Evolutionary conservation across 768 basidiomycete species (phyloP), one percentile per base, ranked within the genome.

Genomic region (Leccinellum rugosiceps): DNA sequence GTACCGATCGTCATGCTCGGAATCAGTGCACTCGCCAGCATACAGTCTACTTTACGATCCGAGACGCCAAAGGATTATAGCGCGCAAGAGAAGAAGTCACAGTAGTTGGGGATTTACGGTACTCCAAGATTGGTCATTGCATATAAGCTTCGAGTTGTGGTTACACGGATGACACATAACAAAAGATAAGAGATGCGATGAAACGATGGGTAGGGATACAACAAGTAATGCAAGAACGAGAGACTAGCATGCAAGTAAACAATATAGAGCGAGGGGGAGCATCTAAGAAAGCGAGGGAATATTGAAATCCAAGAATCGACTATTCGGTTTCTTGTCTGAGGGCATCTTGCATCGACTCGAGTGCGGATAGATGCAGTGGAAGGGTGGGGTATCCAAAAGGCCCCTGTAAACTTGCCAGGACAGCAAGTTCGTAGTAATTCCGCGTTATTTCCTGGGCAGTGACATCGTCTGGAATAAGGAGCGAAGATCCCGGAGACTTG

Each of bases 291-390:
- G 58, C 28, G 50, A 53, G 31, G 21, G 31, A 30, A 34, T 13
- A 15, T 3, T 6, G 43, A 53, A 52, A 21, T 11, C 35, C 28
- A 38, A 56, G n/a, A 43, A 59, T n/a, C 14, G 25, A 50, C 15
- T 64, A 74, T 28, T 68, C 65, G 9, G 50, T 10, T 52, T 71
- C 71, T 43, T 72, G 72, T 41, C 62, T 63, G n/a, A 79, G 66
- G 4, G 75, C 75, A 30, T 68, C 65, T 17, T 72, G 70, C 83
- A 90, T 88, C 19, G 77, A 77, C 56, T 89, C 84, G 25, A 90
- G 77, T 15, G 88, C 88, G 30, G 83, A 85, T 34, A 92, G 76
- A 65, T 93, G 90, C 66, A 87, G 83, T 13, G 90, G 91, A 52
- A 93, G 69, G 38, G 76, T 74, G 10, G 82, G 77, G 63, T 82